Percentiles rank a stretch among this genome's conserved stretches.
These are phyloP conservation scores for Pythium phragmiticola DNA, from an alignment of 352 stramenopile species.

Conservation along the genomic window DNA sequence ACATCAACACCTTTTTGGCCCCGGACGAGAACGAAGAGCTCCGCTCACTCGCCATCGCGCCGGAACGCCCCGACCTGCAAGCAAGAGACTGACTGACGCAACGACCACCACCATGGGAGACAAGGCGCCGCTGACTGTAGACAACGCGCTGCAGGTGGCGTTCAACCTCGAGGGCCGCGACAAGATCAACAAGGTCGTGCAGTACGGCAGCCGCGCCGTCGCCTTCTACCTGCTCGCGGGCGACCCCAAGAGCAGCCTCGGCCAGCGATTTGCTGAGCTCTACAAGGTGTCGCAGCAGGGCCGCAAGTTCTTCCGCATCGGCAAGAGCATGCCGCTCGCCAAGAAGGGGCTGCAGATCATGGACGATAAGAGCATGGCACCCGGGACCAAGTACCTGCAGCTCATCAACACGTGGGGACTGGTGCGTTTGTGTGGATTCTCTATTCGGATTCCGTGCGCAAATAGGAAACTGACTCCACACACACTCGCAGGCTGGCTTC, in stretches of 20 bases:
- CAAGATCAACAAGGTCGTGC: conserved; percentile 89
- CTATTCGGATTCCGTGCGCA: not conserved
- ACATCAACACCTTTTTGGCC: conserved; percentile 33
- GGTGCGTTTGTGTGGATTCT: conserved; percentile 21
- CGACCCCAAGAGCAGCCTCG: conserved; percentile 81
- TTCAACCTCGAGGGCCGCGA: conserved; percentile 84
- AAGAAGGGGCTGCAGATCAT: conserved; percentile 65
- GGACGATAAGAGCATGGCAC: conserved; percentile 52
- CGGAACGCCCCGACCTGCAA: not conserved
- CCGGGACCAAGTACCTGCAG: conserved; percentile 59
- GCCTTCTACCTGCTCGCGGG: conserved; percentile 77
- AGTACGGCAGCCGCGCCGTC: conserved; percentile 81
- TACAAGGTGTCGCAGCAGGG: conserved; percentile 83
- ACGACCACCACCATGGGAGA: conserved; percentile 27
- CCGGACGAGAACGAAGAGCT: conserved; percentile 20
- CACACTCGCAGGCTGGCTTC: conserved; percentile 54
- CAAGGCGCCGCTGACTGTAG: conserved; percentile 65
- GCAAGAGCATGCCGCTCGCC: conserved; percentile 81
- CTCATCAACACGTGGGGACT: conserved; percentile 82
- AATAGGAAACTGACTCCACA: not conserved
- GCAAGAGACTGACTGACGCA: not conserved
- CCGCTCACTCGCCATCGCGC: not conserved
- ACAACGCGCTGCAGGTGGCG: conserved; percentile 59
- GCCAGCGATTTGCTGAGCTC: conserved; percentile 66
- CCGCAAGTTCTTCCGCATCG: conserved; percentile 83